Conservation (phyloP, 306 rosid species). For the Malus domestica region DNA sequence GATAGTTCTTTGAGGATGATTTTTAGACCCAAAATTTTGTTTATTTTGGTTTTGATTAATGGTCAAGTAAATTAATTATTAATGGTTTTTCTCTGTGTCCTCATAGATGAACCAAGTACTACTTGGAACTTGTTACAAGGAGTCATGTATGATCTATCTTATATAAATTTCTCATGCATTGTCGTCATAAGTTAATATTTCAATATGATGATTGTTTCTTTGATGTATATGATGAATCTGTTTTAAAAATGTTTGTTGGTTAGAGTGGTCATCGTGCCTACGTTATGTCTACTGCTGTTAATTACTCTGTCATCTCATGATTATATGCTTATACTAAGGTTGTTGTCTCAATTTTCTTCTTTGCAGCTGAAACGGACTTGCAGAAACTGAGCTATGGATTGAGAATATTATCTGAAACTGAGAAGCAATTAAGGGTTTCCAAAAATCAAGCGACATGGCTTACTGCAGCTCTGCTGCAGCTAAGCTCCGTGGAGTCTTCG, state of each 20-base stretch:
- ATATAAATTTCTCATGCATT: neutral
- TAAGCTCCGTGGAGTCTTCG: constrained; percentile 50
- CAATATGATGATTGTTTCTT: neutral
- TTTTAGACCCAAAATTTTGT: neutral
- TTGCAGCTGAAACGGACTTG: constrained; percentile 56
- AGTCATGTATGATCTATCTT: neutral
- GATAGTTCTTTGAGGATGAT: neutral
- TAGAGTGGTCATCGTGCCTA: neutral
- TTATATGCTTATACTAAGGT: neutral
- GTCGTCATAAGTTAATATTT: constrained; percentile 3
- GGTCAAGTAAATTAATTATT: neutral
- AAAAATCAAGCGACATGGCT: constrained; percentile 87
- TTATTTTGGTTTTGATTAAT: neutral
- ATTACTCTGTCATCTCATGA: constrained; percentile 8
- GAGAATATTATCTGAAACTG: constrained; percentile 68
- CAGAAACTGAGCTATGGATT: constrained; percentile 66
- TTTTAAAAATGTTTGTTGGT: neutral
- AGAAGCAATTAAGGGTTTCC: constrained; percentile 70
- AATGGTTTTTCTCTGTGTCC: neutral
- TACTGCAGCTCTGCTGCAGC: constrained; percentile 75
- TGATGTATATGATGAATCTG: neutral
- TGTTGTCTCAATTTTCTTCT: constrained; percentile 13
- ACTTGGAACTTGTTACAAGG: neutral
- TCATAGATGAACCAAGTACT: neutral
- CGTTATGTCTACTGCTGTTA: neutral